phyloP scores from a whole-genome alignment of 192 early-diverging fungal species.

The Gryganskiella cystojenkinii region DNA sequence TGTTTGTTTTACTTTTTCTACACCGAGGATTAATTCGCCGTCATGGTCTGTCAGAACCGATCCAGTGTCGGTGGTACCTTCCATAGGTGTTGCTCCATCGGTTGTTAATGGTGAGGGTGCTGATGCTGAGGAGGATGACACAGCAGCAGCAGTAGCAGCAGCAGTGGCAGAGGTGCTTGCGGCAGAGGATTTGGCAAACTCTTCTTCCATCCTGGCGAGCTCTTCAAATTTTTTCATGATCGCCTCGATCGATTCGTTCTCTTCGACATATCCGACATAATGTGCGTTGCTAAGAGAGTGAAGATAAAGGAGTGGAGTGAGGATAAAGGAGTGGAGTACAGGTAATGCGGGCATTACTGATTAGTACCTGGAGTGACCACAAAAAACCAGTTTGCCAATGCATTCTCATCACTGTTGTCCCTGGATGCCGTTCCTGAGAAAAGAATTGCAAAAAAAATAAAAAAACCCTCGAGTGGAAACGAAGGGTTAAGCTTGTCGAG shows the following conservation, averaged over 20 bases:
- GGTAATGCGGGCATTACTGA: no score
- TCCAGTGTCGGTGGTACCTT: not conserved
- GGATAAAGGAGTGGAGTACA: no score
- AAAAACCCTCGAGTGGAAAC: not conserved
- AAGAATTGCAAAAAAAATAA: not conserved
- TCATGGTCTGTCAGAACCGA: not conserved
- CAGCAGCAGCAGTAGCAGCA: not conserved
- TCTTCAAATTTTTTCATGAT: constrained; percentile 99
- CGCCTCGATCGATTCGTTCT: constrained; percentile 93
- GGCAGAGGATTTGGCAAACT: constrained; percentile 64
- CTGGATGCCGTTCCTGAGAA: no score
- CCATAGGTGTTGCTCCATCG: not conserved
- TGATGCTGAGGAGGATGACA: not conserved
- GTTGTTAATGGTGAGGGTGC: not conserved
- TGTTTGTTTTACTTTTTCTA: constrained; percentile 31
- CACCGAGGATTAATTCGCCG: constrained; percentile 35
- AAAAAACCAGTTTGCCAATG: no score
- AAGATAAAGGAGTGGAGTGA: not conserved
- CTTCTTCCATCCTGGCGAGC: constrained; percentile 88
- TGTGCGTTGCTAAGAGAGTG: constrained; percentile 64
- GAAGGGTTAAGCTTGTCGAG: not conserved
- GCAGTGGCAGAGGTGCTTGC: constrained; percentile 4
- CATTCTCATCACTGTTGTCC: no score
- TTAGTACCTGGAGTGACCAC: no score
- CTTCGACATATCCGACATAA: constrained; percentile 98